A percentile compares a stretch with the other conserved stretches of the same genome.
phyloP scores from a whole-genome alignment of 371 early-diverging fungal genomes.

The Batrachochytrium dendrobatidis region DNA sequence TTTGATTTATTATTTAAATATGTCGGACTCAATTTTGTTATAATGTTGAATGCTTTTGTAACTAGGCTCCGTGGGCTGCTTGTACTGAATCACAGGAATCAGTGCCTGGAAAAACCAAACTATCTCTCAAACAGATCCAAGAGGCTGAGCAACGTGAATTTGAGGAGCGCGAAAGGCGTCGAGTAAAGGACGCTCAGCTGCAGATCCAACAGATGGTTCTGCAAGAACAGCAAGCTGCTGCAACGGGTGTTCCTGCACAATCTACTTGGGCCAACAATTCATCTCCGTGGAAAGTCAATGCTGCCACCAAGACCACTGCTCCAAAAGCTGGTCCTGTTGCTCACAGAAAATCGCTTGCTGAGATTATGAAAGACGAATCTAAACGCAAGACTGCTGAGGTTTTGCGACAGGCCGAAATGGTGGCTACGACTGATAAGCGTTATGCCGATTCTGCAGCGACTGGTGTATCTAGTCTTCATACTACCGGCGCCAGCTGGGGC shows the following conservation, averaged over 20 bases:
- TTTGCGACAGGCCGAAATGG: slow-evolving; percentile 14
- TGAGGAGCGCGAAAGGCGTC: slow-evolving; percentile 25
- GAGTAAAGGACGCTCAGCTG: slow-evolving; percentile 22
- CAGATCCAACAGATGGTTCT: slow-evolving; percentile 29
- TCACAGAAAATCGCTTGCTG: slow-evolving; percentile 27
- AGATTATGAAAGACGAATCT: slow-evolving; percentile 47
- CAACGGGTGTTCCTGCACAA: slow-evolving; percentile 7
- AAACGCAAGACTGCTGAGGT: slow-evolving; percentile 25
- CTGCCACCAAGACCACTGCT: slow-evolving; percentile 4
- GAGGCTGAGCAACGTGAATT: slow-evolving; percentile 31
- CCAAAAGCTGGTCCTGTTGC: slow-evolving; percentile 12
- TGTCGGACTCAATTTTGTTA: no score
- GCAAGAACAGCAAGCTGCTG: slow-evolving; percentile 15
- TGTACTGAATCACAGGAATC: background rate
- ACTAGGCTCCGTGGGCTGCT: background rate
- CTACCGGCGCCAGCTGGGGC: background rate
- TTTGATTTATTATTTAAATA: no score
- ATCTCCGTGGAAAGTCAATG: background rate
- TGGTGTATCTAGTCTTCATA: background rate
- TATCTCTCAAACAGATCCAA: slow-evolving; percentile 40
- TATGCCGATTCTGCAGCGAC: slow-evolving; percentile 28
- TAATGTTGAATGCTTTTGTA: no score
- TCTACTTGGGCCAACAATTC: slow-evolving; percentile 5
- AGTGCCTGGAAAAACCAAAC: slow-evolving; percentile 19
- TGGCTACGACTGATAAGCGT: slow-evolving; percentile 21